phyloP scores from a whole-genome alignment of 371 early-diverging fungal species.

The Mortierella sp. region DNA sequence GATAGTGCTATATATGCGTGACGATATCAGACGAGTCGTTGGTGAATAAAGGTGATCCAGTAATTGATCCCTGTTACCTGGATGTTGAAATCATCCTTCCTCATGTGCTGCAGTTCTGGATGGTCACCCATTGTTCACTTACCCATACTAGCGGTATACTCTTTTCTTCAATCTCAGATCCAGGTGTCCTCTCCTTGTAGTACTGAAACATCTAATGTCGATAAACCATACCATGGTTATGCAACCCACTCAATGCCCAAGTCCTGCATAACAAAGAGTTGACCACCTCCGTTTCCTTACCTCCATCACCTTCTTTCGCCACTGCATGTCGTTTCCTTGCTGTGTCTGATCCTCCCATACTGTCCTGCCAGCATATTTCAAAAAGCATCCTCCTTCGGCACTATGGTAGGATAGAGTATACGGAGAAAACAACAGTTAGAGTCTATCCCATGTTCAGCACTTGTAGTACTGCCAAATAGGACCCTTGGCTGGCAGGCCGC shows the following conservation, averaged over 20 bases:
- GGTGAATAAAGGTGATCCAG: no score
- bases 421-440: background rate
- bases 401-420: constrained; percentile 42
- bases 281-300: constrained; percentile 3
- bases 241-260: background rate
- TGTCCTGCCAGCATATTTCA: constrained; percentile 70
- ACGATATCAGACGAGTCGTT: no score
- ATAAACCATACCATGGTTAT: no score
- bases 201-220: constrained; percentile 85
- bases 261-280: background rate
- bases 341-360: constrained; percentile 83
- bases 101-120: no score
- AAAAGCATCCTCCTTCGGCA: constrained; percentile 90
- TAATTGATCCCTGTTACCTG: no score
- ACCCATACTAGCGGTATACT: constrained; percentile 79
- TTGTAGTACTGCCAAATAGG: no score
- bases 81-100: no score
- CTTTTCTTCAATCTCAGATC: constrained; percentile 86
- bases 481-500: background rate
- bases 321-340: constrained; percentile 81
- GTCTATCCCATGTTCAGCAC: no score
- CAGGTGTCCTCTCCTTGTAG: constrained; percentile 91
- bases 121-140: no score
- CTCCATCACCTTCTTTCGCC: constrained; percentile 83
- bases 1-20: constrained; percentile 93